Conservation (phyloP, 495 filamentous ascomycete genomes). For the Penicillium steckii region DNA sequence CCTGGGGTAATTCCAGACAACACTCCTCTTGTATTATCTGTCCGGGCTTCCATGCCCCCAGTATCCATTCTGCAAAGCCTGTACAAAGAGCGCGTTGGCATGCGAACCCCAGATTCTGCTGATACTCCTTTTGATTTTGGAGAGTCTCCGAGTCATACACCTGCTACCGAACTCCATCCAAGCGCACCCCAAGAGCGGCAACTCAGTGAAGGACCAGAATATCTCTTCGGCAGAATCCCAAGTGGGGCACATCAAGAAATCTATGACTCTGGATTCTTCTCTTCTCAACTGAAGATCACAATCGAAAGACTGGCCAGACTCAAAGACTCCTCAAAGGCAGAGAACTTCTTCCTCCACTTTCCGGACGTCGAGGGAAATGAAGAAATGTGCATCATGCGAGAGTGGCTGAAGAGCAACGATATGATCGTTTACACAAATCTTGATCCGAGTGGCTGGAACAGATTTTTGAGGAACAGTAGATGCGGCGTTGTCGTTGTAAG, state of each 20-base stretch:
- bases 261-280: constrained; percentile 9
- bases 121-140: background rate
- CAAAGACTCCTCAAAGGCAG: constrained; percentile 11
- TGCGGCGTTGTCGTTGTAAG: constrained; percentile 43
- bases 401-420: constrained; percentile 27
- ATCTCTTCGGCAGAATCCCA: too few species aligned
- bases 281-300: constrained; percentile 9
- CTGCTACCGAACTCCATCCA: too few species aligned
- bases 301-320: constrained; percentile 17
- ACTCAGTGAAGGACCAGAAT: too few species aligned
- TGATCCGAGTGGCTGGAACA: constrained; percentile 1
- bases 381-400: constrained; percentile 28
- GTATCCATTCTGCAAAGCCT: background rate
- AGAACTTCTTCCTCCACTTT: constrained; percentile 41
- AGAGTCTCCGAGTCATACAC: too few species aligned
- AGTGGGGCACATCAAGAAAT: background rate
- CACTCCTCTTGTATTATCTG: constrained; percentile 26
- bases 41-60: constrained; percentile 12
- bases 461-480: constrained; percentile 19
- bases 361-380: constrained; percentile 19
- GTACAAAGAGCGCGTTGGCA: background rate
- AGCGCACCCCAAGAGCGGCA: too few species aligned
- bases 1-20: background rate
- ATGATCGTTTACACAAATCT: constrained; percentile 31
- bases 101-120: background rate